These are phyloP conservation scores for Aspergillus ellipticus DNA, from an alignment of 495 filamentous ascomycete genomes.

Conservation along the genomic window DNA sequence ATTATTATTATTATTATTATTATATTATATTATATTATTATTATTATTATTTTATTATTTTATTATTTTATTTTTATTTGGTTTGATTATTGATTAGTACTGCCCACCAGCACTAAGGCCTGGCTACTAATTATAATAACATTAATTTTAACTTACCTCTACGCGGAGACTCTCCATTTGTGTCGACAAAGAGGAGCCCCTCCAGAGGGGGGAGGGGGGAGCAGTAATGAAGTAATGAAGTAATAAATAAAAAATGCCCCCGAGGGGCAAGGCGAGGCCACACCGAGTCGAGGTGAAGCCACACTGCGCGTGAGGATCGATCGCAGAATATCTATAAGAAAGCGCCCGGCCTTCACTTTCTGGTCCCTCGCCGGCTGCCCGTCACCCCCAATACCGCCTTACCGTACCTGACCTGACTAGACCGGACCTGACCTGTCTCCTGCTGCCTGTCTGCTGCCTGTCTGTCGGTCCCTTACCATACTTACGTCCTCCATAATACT, in stretches of 20 bases:
- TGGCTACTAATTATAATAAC: constrained; percentile 5
- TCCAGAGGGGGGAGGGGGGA: not conserved
- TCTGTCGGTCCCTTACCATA: no score
- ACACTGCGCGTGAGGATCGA: not conserved
- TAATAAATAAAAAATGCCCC: not conserved
- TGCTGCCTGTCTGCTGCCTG: no score
- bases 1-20: not conserved
- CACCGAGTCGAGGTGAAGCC: constrained; percentile 21
- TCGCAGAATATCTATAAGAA: constrained; percentile 4
- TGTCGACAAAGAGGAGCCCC: not conserved
- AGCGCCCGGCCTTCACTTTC: no score
- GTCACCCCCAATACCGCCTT: no score
- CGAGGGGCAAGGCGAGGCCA: not conserved
- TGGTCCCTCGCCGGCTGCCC: no score
- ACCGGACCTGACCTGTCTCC: no score
- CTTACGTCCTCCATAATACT: no score
- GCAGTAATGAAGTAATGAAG: not conserved
- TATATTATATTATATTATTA: no score
- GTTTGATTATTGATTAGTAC: not conserved
- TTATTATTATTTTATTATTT: not conserved
- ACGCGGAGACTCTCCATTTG: no score
- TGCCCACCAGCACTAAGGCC: not conserved
- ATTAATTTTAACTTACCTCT: constrained; percentile 3
- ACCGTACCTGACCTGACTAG: constrained; percentile 24
- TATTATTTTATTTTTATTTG: not conserved